Conservation (phyloP, 805 yeast genomes). For the Candida golubevii region DNA sequence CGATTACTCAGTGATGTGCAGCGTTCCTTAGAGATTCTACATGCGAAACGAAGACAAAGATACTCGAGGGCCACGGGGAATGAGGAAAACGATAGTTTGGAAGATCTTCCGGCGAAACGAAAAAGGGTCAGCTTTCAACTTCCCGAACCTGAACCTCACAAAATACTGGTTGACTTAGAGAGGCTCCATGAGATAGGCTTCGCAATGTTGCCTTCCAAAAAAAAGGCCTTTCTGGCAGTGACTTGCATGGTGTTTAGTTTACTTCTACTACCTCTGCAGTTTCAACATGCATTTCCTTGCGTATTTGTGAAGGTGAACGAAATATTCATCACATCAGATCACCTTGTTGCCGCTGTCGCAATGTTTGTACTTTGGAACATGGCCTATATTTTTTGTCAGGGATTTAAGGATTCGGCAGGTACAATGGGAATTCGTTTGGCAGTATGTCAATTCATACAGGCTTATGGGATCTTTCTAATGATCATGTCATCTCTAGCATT, state of each 20-base stretch:
- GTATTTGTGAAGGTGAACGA: slow-evolving; percentile 7
- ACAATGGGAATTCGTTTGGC: slow-evolving; percentile 5
- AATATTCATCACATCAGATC: slow-evolving; percentile 23
- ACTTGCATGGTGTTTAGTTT: not conserved
- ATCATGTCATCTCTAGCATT: slow-evolving; percentile 1
- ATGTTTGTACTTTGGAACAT: slow-evolving; percentile 4
- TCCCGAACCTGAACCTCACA: slow-evolving; percentile 4
- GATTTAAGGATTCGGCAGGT: not conserved
- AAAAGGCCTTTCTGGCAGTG: not conserved
- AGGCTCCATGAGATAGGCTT: not conserved
- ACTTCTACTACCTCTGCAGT: slow-evolving; percentile 10
- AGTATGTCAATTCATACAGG: slow-evolving; percentile 5
- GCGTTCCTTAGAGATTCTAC: slow-evolving; percentile 1
- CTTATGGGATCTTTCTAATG: slow-evolving; percentile 11
- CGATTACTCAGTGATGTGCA: slow-evolving; percentile 1
- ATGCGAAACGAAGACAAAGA: slow-evolving; percentile 1
- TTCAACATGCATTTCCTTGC: slow-evolving; percentile 22
- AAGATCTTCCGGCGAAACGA: not conserved
- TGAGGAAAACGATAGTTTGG: not conserved
- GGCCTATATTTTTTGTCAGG: not conserved
- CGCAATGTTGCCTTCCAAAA: not conserved
- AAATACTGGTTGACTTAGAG: not conserved
- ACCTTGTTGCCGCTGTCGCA: slow-evolving; percentile 18
- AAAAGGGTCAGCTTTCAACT: slow-evolving; percentile 4
- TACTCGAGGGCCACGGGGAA: not conserved